These are phyloP conservation scores for Elsinoe batatas DNA, from an alignment of 2,329 filamentous ascomycete species.

Conservation along the genomic window DNA sequence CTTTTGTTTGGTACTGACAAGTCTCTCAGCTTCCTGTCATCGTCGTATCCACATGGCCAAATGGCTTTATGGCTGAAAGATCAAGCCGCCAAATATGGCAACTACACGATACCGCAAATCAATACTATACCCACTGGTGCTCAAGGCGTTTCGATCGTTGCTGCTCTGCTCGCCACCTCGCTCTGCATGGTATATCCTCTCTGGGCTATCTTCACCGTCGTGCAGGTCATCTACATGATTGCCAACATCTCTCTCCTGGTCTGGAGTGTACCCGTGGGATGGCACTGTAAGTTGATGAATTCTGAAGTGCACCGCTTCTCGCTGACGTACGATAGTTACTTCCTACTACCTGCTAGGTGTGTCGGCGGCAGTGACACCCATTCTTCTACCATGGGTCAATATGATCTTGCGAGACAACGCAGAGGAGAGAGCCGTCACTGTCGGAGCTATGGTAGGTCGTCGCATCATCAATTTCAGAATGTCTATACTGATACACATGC, in stretches of 20 bases:
- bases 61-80: slow-evolving; percentile 15
- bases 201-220: not conserved
- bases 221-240: not conserved
- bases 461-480: not conserved
- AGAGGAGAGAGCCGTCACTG: not conserved
- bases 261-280: not conserved
- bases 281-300: not conserved
- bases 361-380: not conserved
- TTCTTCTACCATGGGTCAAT: not conserved
- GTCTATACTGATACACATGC: not conserved
- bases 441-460: not conserved
- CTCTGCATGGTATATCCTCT: slow-evolving; percentile 4
- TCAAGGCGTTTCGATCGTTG: not conserved
- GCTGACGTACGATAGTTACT: not conserved
- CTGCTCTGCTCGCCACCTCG: not conserved
- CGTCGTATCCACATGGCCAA: slow-evolving; percentile 9
- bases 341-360: not conserved
- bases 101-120: slow-evolving; percentile 12
- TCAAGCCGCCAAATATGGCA: slow-evolving; percentile 5
- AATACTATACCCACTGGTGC: slow-evolving; percentile 9
- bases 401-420: not conserved
- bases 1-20: not conserved
- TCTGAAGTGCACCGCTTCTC: too few relatives aligned
- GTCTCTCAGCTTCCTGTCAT: slow-evolving; percentile 8
- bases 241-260: not conserved